Percentiles rank a stretch among this genome's conserved stretches.
These are phyloP conservation scores for Blastobotrys niveus DNA, from an alignment of 1,139 yeast genomes.

Conservation along the genomic window DNA sequence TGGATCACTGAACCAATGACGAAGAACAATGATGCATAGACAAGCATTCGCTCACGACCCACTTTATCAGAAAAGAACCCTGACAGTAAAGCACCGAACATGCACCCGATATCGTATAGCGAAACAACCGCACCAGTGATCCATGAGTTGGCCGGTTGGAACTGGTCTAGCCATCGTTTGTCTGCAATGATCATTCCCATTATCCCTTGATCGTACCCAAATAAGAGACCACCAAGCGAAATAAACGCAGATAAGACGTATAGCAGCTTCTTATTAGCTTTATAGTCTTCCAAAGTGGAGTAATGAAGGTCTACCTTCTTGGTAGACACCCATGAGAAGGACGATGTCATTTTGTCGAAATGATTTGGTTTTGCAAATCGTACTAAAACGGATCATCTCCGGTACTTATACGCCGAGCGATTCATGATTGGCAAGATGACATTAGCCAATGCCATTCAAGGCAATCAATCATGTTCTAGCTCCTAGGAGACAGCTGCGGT, in stretches of 20 bases:
- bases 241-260: constrained; percentile 81
- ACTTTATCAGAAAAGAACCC: constrained; percentile 74
- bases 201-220: constrained; percentile 91
- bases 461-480: too few species aligned
- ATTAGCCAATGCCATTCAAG: too few species aligned
- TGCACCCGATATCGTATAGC: constrained; percentile 79
- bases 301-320: too few species aligned
- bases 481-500: too few species aligned
- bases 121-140: constrained; percentile 77
- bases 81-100: constrained; percentile 67
- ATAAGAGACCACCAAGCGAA: constrained; percentile 73
- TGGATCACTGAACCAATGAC: constrained; percentile 78
- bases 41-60: constrained; percentile 75
- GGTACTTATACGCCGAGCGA: too few species aligned
- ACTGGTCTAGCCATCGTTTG: constrained; percentile 64
- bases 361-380: too few species aligned
- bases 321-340: too few species aligned
- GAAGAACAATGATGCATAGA: constrained; percentile 76
- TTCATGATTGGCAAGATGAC: too few species aligned
- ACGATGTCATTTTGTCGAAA: too few species aligned
- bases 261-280: constrained; percentile 23
- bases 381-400: too few species aligned
- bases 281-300: too few species aligned
- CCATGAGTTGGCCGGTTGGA: constrained; percentile 62
- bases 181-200: constrained; percentile 76